These are phyloP conservation scores for Metschnikowia chrysomelidarum DNA, from an alignment of 805 yeast genomes.

Conservation along the genomic window DNA sequence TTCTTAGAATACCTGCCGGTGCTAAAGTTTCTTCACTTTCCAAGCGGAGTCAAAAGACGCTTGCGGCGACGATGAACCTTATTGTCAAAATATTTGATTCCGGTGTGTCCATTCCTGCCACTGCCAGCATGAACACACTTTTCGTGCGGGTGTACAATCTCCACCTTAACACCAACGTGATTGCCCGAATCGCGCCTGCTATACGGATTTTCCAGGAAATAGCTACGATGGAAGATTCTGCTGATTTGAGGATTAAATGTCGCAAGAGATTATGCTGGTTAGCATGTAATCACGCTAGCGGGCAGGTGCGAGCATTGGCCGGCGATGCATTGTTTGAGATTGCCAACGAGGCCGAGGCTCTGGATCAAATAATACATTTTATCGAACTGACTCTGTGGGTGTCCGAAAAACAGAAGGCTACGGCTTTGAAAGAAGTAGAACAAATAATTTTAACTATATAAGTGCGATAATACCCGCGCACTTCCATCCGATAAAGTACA, in stretches of 20 bases:
- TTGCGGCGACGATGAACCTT: conserved; percentile 25
- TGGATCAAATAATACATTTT: not conserved
- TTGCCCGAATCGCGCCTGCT: conserved; percentile 36
- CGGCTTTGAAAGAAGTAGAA: conserved; percentile 3
- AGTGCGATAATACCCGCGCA: conserved; percentile 1
- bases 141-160: conserved; percentile 53
- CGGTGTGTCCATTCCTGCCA: conserved; percentile 29
- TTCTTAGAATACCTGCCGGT: conserved; percentile 20
- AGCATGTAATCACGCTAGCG: conserved; percentile 29
- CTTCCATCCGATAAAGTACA: no score
- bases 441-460: conserved; percentile 2
- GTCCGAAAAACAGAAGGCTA: not conserved
- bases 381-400: conserved; percentile 3
- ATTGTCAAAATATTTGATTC: conserved; percentile 42
- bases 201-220: conserved; percentile 46
- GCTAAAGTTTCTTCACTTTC: conserved; percentile 10
- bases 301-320: conserved; percentile 34
- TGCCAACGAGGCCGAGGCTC: conserved; percentile 22
- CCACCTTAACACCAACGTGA: conserved; percentile 48
- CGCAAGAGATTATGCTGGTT: conserved; percentile 24
- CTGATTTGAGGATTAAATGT: conserved; percentile 14
- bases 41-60: conserved; percentile 23
- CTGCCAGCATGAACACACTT: conserved; percentile 32
- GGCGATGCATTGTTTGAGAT: conserved; percentile 44
- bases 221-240: conserved; percentile 10